A percentile compares a stretch with the other conserved stretches of the same genome.
Conservation (phyloP, 441 rosid genomes). For the Dalechampia spathulata region DNA sequence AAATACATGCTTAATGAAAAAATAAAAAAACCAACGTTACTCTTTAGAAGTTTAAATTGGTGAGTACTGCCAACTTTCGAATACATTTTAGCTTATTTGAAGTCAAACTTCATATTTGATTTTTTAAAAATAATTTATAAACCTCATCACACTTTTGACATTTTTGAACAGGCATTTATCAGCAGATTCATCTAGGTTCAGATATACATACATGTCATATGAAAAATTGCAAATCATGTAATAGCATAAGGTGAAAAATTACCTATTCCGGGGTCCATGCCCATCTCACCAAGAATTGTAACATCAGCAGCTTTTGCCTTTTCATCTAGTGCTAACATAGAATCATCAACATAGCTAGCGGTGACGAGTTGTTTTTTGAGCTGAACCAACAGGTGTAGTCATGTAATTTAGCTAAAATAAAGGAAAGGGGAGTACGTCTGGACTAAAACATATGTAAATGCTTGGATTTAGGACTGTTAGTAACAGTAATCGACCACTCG, state of each 20-base stretch:
- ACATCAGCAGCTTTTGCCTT: slow-evolving; percentile 71
- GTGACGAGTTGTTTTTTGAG: slow-evolving; percentile 85
- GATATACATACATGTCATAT: not conserved
- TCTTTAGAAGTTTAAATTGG: not conserved
- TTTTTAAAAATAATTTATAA: not conserved
- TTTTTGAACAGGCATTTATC: not conserved
- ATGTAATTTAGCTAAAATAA: slow-evolving; percentile 11
- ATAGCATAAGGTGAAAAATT: slow-evolving; percentile 14
- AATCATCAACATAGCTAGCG: slow-evolving; percentile 85
- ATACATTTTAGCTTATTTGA: not conserved
- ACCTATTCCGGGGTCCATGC: slow-evolving; percentile 96
- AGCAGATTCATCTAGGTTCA: slow-evolving; percentile 1
- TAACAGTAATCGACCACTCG: not conserved
- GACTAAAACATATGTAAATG: no score
- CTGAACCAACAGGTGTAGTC: slow-evolving; percentile 34
- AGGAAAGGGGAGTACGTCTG: not conserved
- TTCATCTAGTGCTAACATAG: slow-evolving; percentile 54
- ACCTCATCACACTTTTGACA: not conserved
- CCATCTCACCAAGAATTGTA: slow-evolving; percentile 92
- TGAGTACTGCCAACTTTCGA: not conserved
- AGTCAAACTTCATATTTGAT: not conserved
- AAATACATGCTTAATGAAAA: no score
- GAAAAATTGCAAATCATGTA: not conserved
- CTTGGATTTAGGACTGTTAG: not conserved
- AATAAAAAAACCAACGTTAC: not conserved